Base-by-base conservation (phyloP, 2,329 filamentous ascomycete species). In the Trichoderma oligosporum region DNA sequence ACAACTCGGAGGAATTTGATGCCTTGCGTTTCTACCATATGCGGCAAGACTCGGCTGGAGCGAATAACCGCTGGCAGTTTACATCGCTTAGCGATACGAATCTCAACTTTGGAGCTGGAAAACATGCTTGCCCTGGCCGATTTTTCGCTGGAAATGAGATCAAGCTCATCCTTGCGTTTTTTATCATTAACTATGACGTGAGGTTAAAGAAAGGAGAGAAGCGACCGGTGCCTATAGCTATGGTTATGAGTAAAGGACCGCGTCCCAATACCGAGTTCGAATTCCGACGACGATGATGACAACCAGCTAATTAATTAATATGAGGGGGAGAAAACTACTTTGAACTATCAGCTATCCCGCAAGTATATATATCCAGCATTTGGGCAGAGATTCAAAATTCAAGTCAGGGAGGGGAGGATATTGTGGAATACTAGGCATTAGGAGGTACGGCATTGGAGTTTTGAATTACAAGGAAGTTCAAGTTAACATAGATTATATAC, bases 141-240 rank as follows among this genome's bases (percentile, higher is more conserved):
- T 79, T 78, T 67, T 78, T 79, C 60, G 78, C 79, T 0, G 72
- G 74, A 0, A 73, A 76, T 47, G 77, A 79, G 64, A 68, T 79
- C 18, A 82, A 82, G 66, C 76, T 82, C 64, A 66, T 79, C 5
- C 53, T 82, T 3, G 69, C 76, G 2, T 73, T 78, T 58, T 62
- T 81, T 35, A 51, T 80, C 3, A 62, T 76, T 18, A 76, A 78
- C 55, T 81, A 79, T 60, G 78, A 82, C 12, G 67, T 79, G 57
- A 74, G 76, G 61, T 45, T 61, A 9, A 48, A 58, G 18, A 44
- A 56, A 4, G 75, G 75, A 18, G 67, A 73, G 58, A 57, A 60
- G n/a, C 62, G 75, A 48, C 75, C 75, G 39, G 68, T 66, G 64
- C 67, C 65, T 35, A 77, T 70, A 68, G 68, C 66, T 48, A 64